Evolutionary conservation across 306 rosid genomes (phyloP), one percentile per base, ranked within the genome.

Genomic region (Cucurbita maxima): DNA sequence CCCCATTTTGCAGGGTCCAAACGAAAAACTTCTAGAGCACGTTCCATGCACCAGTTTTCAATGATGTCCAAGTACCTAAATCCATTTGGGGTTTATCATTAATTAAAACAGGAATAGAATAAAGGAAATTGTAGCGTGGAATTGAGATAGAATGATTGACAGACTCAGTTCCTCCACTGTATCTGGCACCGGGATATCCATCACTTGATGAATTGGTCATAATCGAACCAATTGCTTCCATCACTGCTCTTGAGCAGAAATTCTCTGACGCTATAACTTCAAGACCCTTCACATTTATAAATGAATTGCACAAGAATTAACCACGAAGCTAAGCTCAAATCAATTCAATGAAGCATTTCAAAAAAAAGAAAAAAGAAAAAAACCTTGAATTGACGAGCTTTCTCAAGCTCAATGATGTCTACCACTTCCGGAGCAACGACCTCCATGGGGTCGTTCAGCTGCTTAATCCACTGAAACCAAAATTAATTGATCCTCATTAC

Each of bases 1-100:
- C 98, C 98, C 98, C 98, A 92, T 81, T 88, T 88, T 37, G 86
- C 88, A 6, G 96, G 95, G 85, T 92, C 98, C 82, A 92, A 80
- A 69, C 73, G 55, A 81, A 90, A 92, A 79, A 96, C 81, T 82
- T 85, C 92, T 15, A 92, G 66, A 10, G 98, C 96, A 16, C 96
- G 96, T 76, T 88, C 87, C 86, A 85, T 90, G 80, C 97, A 91
- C 57, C 89, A 82, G 61, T 82, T 62, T 79, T 91, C 97, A 5
- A 96, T 96, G 92, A 91, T 91, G 80, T 91, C 97, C 22, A 91
- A 84, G 71, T 91, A 88, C 89, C 97, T 91, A 41, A 12, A 75
- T 69, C 34, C 62, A 75, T 73, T 75, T 52, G 53, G 74, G 56
- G 72, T 38, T 59, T 61, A 30, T 75, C 30, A 25, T 54, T 34